Conservation (phyloP, 2,329 filamentous ascomycete species). For the Pseudogymnoascus verrucosus region DNA sequence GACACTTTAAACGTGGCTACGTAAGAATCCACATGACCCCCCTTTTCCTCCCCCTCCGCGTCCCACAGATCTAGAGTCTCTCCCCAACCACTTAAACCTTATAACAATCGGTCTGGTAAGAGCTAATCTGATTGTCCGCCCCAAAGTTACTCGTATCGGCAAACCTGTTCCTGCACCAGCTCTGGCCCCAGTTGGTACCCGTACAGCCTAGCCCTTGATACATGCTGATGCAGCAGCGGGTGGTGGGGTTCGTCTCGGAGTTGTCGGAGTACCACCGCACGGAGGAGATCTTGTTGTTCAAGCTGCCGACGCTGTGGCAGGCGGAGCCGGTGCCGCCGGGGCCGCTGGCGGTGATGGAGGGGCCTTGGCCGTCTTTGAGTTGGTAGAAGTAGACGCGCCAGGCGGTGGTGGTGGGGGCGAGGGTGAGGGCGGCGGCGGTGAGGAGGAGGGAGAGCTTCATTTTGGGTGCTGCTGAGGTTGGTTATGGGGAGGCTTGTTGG, state of each 20-base stretch:
- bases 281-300: neutral
- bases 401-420: neutral
- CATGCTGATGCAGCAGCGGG: neutral
- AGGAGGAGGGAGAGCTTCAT: neutral
- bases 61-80: neutral
- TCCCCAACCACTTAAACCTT: neutral
- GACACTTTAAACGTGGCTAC: neutral
- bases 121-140: neutral
- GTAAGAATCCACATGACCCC: neutral
- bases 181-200: neutral
- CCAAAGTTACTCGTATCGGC: neutral
- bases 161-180: neutral
- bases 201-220: neutral
- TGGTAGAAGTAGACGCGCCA: slow-evolving; percentile 5
- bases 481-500: neutral
- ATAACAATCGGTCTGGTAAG: neutral
- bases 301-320: neutral
- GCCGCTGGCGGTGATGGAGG: neutral
- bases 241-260: neutral
- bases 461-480: neutral
- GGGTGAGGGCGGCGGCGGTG: neutral
- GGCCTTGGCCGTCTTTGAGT: neutral
- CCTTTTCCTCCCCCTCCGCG: neutral
- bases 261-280: neutral
- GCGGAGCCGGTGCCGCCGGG: neutral